Base-by-base conservation (phyloP, 1,284 basidiomycete genomes). In the Chiua sp. region DNA sequence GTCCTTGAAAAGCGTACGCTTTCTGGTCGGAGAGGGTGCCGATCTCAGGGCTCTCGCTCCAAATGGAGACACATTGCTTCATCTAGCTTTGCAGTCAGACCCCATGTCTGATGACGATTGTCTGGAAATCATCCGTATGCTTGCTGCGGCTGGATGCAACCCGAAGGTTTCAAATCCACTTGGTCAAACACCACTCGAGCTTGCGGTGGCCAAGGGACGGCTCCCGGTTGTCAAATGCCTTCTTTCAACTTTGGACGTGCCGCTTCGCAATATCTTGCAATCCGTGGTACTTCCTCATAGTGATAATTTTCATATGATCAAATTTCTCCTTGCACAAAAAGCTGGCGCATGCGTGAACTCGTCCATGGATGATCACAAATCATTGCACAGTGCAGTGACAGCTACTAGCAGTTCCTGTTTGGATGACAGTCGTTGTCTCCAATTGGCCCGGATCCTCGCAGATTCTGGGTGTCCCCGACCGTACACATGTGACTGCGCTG, bases 11-110 rank as follows among this genome's bases (percentile, higher is more conserved):
- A 50, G 23, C 7, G 49, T 53, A 1, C 46, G 7, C 3, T n/a
- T 56, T 6, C 26, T 65, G 3, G 10, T 18, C 3, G 5, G 15
- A 4, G 15, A 33, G n/a, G 64, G 55, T 2, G 63, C 50, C 5
- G 37, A 63, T 7, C 44, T 63, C 1, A 22, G 32, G 0, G 47
- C 23, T 30, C 39, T 50, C 1, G 32, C 59, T 26, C 42, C 53
- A 0, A 5, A 46, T 37, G 64, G 63, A 6, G 33, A 56, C 23
- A 63, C 56, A 6, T n/a, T 48, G 1, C 53, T 64, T 16, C 64
- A 65, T 18, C 28, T 4, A 2, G 42, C 42, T 33, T 12, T 65
- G 39, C 4, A 10, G 4, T 20, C 39, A 10, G 20, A 4, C 18
- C n/a, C 6, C 16, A 37, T 10, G 3, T 10, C 18, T 18, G 39